A percentile compares a stretch with the other conserved stretches of the same genome.
These are phyloP conservation scores for Pseudocercospora eumusae DNA, from an alignment of 2,329 filamentous ascomycete genomes.

Conservation along the genomic window DNA sequence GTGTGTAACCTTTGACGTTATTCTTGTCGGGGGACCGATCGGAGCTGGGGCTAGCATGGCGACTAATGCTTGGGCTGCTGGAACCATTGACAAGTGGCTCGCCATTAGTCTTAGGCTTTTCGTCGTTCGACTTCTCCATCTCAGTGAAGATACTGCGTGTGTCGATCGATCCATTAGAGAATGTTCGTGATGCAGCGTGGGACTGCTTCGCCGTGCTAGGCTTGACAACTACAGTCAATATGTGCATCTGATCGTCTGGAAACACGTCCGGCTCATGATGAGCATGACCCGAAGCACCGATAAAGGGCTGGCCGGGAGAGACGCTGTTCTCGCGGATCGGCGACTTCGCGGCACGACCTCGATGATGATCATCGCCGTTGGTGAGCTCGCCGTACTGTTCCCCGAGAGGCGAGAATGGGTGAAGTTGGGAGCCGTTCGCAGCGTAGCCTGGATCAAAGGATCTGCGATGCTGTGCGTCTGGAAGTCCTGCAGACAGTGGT, in stretches of 20 bases:
- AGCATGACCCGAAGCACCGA: conserved; percentile 23
- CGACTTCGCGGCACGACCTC: conserved; percentile 37
- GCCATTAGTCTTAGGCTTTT: conserved; percentile 44
- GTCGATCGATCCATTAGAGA: conserved; percentile 60
- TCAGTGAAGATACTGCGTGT: conserved; percentile 54
- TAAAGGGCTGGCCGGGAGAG: conserved; percentile 25
- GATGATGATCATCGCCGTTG: conserved; percentile 35
- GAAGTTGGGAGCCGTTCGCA: conserved; percentile 33
- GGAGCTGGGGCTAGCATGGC: conserved; percentile 27
- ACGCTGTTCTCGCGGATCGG: conserved; percentile 34
- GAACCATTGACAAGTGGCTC: conserved; percentile 35
- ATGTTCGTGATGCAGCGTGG: conserved; percentile 50
- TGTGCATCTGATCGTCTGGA: conserved; percentile 55
- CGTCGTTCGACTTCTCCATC: conserved; percentile 39
- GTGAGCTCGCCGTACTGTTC: conserved; percentile 26
- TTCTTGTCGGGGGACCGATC: conserved; percentile 25
- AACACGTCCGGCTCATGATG: conserved; percentile 49
- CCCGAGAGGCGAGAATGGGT: conserved; percentile 27
- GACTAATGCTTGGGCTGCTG: conserved; percentile 15
- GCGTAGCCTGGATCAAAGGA: conserved; percentile 32
- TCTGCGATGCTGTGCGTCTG: conserved; percentile 26
- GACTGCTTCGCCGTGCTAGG: conserved; percentile 40
- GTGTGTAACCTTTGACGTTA: conserved; percentile 28
- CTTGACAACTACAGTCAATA: conserved; percentile 56
- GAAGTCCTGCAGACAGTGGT: conserved; percentile 26